Percentiles rank a stretch among this genome's conserved stretches.
These are phyloP conservation scores for Botrytis fragariae DNA, from an alignment of 2,329 filamentous ascomycete species.

Conservation along the genomic window DNA sequence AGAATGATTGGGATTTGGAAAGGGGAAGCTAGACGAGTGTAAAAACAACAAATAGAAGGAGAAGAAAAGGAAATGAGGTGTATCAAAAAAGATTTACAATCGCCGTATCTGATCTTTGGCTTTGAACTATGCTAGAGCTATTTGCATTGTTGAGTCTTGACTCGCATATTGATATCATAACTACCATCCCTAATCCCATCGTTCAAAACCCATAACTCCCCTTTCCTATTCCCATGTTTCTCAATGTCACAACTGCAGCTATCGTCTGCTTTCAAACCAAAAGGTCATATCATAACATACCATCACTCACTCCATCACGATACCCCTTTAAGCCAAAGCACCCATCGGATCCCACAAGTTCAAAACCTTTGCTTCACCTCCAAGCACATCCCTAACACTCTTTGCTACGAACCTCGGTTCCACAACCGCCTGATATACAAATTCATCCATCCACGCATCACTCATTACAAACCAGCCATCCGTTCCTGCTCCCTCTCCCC, in stretches of 20 bases:
- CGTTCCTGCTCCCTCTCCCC: conserved; percentile 67
- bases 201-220: background rate
- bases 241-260: accelerated
- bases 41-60: no score
- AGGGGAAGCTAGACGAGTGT: no score
- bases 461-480: conserved; percentile 90
- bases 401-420: conserved; percentile 66
- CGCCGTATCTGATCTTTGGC: background rate
- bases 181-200: background rate
- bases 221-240: background rate
- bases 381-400: conserved; percentile 67
- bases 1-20: no score
- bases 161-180: background rate
- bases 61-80: no score
- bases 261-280: background rate
- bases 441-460: conserved; percentile 76
- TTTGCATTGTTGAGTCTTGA: background rate
- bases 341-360: conserved; percentile 83
- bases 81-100: background rate
- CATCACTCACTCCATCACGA: background rate
- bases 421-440: conserved; percentile 82
- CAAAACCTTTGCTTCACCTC: conserved; percentile 67
- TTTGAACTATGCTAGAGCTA: background rate
- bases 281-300: background rate
- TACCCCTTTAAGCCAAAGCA: conserved; percentile 53